phyloP scores from a whole-genome alignment of 2,329 filamentous ascomycete genomes.

The Westerdykella aurantiaca region DNA sequence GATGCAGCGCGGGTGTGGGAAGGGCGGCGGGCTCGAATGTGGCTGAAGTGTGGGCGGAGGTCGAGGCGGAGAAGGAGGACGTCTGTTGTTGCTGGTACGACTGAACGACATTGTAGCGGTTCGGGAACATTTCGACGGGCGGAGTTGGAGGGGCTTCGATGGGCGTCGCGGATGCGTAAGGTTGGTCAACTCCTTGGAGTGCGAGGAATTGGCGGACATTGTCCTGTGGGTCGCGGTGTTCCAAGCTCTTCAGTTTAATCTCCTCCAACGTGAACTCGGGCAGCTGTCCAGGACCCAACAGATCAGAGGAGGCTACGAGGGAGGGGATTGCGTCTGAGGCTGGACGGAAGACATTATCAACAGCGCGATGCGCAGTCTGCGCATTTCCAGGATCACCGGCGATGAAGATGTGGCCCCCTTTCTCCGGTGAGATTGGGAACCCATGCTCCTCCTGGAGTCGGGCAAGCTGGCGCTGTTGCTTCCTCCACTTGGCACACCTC shows the following conservation, averaged over 20 bases:
- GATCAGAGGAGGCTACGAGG: conserved; percentile 83
- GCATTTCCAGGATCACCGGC: conserved; percentile 75
- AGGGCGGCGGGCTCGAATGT: conserved; percentile 24
- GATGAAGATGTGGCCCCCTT: conserved; percentile 66
- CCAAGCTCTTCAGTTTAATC: conserved; percentile 62
- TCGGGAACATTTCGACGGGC: conserved; percentile 38
- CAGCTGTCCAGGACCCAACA: conserved; percentile 65
- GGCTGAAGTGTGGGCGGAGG: conserved; percentile 24
- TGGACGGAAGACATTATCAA: conserved; percentile 56
- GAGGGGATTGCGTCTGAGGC: conserved; percentile 73
- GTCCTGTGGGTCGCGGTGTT: conserved; percentile 77
- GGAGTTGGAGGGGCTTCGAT: conserved; percentile 44
- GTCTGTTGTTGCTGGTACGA: conserved; percentile 19
- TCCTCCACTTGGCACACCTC: conserved; percentile 74
- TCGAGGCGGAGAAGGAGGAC: conserved; percentile 33
- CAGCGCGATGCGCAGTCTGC: conserved; percentile 52
- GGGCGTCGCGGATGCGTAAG: conserved; percentile 61
- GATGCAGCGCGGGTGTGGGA: conserved; percentile 34
- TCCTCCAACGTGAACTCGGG: conserved; percentile 66
- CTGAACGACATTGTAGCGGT: conserved; percentile 27
- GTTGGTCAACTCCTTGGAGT: conserved; percentile 66
- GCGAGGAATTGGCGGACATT: conserved; percentile 87
- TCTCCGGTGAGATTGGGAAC: conserved; percentile 57
- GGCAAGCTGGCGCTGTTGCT: conserved; percentile 71
- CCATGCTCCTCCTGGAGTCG: conserved; percentile 67